Evolutionary conservation across 768 basidiomycete genomes (phyloP).

Genomic region (Hypsizygus marmoreus): DNA sequence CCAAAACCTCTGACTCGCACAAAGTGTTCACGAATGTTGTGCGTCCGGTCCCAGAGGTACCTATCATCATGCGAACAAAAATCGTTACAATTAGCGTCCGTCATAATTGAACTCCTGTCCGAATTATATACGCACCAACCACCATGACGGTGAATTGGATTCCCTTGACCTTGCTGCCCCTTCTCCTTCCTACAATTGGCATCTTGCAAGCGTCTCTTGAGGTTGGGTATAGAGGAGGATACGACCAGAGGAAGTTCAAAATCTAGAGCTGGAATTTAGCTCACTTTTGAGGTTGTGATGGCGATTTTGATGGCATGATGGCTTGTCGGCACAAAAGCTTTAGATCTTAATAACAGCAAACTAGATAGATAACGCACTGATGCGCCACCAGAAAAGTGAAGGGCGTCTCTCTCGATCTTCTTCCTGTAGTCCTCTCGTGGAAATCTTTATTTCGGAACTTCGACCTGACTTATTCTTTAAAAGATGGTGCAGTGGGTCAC

Average conservation of each 20-base stretch:
- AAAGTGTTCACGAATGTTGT: slow-evolving; percentile 94
- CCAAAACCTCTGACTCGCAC: slow-evolving; percentile 75
- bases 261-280: slow-evolving; percentile 6
- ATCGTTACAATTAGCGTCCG: background rate
- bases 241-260: slow-evolving; percentile 12
- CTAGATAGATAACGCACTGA: slow-evolving; percentile 5
- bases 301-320: slow-evolving; percentile 10
- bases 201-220: slow-evolving; percentile 25
- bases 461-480: too few relatives aligned
- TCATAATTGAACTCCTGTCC: background rate
- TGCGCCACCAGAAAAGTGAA: too few relatives aligned
- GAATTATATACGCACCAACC: slow-evolving; percentile 60
- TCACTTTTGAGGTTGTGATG: slow-evolving; percentile 15
- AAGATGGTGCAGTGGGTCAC: too few relatives aligned
- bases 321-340: too few relatives aligned
- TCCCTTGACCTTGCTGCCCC: slow-evolving; percentile 84
- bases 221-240: slow-evolving; percentile 8
- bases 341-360: slow-evolving; percentile 18
- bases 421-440: too few relatives aligned
- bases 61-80: slow-evolving; percentile 37
- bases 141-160: slow-evolving; percentile 90
- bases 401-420: too few relatives aligned
- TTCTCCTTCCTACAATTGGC: slow-evolving; percentile 51
- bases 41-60: slow-evolving; percentile 84
- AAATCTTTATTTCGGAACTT: too few relatives aligned